These are phyloP conservation scores for Colletotrichum musae DNA, from an alignment of 2,329 filamentous ascomycete genomes.

Conservation along the genomic window DNA sequence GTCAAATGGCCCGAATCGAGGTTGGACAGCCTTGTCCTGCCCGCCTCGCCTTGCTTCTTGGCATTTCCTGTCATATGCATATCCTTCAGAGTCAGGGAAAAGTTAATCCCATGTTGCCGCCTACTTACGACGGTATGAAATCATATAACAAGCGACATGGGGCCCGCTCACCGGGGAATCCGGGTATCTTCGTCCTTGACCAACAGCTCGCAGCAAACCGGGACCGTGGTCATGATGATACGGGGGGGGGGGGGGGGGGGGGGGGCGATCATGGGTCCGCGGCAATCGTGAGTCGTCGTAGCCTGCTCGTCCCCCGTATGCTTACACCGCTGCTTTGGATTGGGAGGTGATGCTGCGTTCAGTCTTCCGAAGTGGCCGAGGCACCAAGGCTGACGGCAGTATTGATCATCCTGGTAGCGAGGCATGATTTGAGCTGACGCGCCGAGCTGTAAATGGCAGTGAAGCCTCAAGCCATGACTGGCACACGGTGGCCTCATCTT, in stretches of 20 bases:
- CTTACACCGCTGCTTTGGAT: slow-evolving; percentile 37
- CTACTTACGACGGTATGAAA: background rate
- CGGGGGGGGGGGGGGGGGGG: slow-evolving; percentile 13
- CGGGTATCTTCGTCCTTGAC: background rate
- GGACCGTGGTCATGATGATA: slow-evolving; percentile 4
- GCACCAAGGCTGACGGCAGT: slow-evolving; percentile 19
- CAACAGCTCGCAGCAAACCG: slow-evolving; percentile 3
- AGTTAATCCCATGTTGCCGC: background rate
- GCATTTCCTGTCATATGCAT: slow-evolving; percentile 5
- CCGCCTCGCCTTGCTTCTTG: slow-evolving; percentile 5
- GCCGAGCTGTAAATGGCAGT: background rate
- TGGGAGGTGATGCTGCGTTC: slow-evolving; percentile 2
- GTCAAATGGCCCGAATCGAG: background rate
- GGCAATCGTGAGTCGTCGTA: background rate
- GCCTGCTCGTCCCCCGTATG: background rate
- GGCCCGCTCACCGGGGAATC: slow-evolving; percentile 11
- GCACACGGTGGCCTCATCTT: slow-evolving; percentile 7
- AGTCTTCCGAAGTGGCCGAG: slow-evolving; percentile 9
- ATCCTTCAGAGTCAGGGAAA: background rate
- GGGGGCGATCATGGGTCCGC: slow-evolving; percentile 1
- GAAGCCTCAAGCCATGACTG: slow-evolving; percentile 1
- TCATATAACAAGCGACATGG: slow-evolving; percentile 1
- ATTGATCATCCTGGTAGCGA: background rate
- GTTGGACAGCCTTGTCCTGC: background rate
- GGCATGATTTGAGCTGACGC: slow-evolving; percentile 11